These are phyloP conservation scores for Clavispora fructus DNA, from an alignment of 805 yeast genomes.

Conservation along the genomic window DNA sequence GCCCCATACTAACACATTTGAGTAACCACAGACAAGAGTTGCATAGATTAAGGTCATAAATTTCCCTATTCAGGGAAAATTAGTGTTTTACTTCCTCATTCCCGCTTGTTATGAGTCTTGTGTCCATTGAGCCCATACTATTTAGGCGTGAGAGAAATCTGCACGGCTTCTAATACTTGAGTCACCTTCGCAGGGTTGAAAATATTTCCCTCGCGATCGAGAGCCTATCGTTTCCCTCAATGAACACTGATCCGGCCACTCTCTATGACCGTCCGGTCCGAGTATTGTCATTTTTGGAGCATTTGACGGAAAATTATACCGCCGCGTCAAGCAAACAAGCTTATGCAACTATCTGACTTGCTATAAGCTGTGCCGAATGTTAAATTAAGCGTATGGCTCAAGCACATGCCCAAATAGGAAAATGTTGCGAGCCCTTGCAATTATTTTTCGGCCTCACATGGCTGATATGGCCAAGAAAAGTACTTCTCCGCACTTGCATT, in stretches of 20 bases:
- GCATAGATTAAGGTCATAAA: background rate
- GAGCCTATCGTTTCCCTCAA: no score
- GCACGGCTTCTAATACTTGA: background rate
- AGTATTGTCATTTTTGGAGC: no score
- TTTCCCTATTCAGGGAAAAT: background rate
- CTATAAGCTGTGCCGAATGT: background rate
- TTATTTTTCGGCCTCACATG: background rate
- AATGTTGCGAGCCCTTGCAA: background rate
- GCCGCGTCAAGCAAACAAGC: background rate
- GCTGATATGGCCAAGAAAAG: background rate
- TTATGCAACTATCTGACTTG: background rate
- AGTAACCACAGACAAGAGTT: no score
- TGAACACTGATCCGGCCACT: no score
- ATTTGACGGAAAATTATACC: no score
- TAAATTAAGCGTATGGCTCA: background rate
- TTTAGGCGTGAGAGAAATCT: background rate
- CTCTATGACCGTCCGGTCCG: no score
- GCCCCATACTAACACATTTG: no score
- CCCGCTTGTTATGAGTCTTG: background rate
- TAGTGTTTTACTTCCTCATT: background rate
- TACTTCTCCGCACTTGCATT: background rate
- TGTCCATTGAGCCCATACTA: background rate
- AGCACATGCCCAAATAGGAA: background rate
- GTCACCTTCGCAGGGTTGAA: no score
- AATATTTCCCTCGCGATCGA: no score